Percentiles rank a stretch among this genome's conserved stretches.
Conservation (phyloP, 2,329 filamentous ascomycete species). For the Dothideomycetes sp. region DNA sequence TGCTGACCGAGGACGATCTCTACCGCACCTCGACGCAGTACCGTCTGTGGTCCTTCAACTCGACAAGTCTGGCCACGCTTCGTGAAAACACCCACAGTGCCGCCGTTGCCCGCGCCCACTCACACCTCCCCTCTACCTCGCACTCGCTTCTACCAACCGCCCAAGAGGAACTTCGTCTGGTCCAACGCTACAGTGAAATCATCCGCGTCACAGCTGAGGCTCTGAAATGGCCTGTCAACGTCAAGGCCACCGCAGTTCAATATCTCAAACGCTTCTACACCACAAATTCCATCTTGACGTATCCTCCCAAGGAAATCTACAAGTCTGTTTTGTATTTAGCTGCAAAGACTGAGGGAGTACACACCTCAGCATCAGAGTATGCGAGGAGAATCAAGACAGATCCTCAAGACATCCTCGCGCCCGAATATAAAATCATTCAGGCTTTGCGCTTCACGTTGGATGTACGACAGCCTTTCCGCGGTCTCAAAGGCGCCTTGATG, state of each 20-base stretch:
- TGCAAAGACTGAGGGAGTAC: constrained; percentile 82
- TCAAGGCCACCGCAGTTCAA: constrained; percentile 71
- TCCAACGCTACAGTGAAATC: constrained; percentile 65
- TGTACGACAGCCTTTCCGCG: constrained; percentile 81
- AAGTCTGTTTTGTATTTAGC: constrained; percentile 88
- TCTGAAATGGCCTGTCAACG: constrained; percentile 51
- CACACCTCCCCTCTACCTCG: constrained; percentile 36
- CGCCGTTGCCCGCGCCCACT: constrained; percentile 59
- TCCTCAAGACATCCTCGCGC: constrained; percentile 72
- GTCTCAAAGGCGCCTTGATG: constrained; percentile 76
- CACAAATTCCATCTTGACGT: constrained; percentile 92
- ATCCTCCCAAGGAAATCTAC: constrained; percentile 80
- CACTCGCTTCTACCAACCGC: constrained; percentile 48
- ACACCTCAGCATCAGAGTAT: constrained; percentile 59
- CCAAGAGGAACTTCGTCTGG: constrained; percentile 71
- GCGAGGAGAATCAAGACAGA: constrained; percentile 46
- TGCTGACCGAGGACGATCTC: constrained; percentile 75
- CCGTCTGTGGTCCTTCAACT: constrained; percentile 84
- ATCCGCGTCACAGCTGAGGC: constrained; percentile 42
- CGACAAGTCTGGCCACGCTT: constrained; percentile 58
- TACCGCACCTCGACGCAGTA: constrained; percentile 88
- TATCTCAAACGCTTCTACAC: constrained; percentile 94
- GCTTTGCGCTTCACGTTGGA: constrained; percentile 90
- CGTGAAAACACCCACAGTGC: constrained; percentile 71
- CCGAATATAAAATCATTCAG: constrained; percentile 88